Percentiles rank a stretch among this genome's conserved stretches.
Conservation (phyloP, 2,329 filamentous ascomycete genomes). For the Verticillium tricorpus region DNA sequence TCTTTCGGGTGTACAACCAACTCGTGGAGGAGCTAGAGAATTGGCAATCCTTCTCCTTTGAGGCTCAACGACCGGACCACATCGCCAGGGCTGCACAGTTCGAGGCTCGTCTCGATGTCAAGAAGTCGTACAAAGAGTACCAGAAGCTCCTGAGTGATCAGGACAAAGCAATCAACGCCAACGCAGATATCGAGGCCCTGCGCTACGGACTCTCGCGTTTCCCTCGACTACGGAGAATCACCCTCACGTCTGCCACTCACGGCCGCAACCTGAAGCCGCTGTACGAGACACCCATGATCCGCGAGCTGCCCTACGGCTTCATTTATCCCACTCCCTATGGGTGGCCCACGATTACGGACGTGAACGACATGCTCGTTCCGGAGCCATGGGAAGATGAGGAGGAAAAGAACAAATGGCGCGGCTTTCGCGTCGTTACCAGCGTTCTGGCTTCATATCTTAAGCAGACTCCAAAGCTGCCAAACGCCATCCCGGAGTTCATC, state of each 20-base stretch:
- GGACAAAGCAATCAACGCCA: slow-evolving; percentile 19
- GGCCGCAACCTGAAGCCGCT: slow-evolving; percentile 27
- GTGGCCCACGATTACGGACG: slow-evolving; percentile 16
- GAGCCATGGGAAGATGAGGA: slow-evolving; percentile 9
- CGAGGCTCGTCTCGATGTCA: not conserved
- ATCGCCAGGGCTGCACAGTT: slow-evolving; percentile 1
- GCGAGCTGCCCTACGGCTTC: slow-evolving; percentile 31
- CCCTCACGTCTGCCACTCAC: slow-evolving; percentile 33
- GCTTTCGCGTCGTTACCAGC: slow-evolving; percentile 22
- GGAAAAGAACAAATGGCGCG: slow-evolving; percentile 21
- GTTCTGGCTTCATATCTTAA: slow-evolving; percentile 18
- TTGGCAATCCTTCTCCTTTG: not conserved
- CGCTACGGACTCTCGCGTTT: slow-evolving; percentile 27
- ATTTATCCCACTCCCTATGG: slow-evolving; percentile 31
- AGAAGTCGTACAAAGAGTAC: slow-evolving; percentile 22
- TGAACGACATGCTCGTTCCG: not conserved
- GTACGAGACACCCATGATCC: slow-evolving; percentile 37
- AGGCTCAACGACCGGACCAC: not conserved
- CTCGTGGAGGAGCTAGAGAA: not conserved
- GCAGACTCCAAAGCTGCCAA: not conserved
- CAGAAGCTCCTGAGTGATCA: slow-evolving; percentile 26
- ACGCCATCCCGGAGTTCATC: slow-evolving; percentile 25
- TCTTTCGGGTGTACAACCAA: not conserved
- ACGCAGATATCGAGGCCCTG: slow-evolving; percentile 24
- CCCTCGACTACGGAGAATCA: slow-evolving; percentile 28